Percentiles rank a stretch among this genome's conserved stretches.
These are phyloP conservation scores for Rhododendron henanense DNA, from an alignment of 148 eudicot genomes.

Conservation along the genomic window DNA sequence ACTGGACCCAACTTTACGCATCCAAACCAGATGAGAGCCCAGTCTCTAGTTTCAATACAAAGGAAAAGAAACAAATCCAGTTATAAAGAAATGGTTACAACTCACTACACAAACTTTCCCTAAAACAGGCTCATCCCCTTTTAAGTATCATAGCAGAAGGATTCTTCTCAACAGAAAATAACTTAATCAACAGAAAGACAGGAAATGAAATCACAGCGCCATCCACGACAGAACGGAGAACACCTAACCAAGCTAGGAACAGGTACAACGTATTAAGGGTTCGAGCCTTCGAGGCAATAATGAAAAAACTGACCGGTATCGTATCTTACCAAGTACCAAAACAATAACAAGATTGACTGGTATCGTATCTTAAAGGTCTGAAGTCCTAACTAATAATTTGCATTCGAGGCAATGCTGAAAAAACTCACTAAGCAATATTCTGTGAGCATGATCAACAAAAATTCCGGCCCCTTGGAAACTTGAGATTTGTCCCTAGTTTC, in stretches of 20 bases:
- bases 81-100: neutral
- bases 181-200: too few relatives aligned
- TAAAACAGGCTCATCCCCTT: too few relatives aligned
- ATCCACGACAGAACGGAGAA: neutral
- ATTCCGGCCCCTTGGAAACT: neutral
- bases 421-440: neutral
- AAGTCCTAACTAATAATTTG: too few relatives aligned
- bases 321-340: too few relatives aligned
- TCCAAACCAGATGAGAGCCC: neutral
- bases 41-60: neutral
- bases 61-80: too few relatives aligned
- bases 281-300: neutral
- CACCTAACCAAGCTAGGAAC: neutral
- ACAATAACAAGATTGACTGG: too few relatives aligned
- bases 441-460: neutral
- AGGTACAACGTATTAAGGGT: neutral
- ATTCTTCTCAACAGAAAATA: too few relatives aligned
- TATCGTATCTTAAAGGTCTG: too few relatives aligned
- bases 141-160: too few relatives aligned
- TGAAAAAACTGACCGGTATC: too few relatives aligned
- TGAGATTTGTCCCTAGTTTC: neutral
- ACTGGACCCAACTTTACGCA: neutral
- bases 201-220: neutral
- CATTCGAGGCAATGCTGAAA: neutral
- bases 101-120: too few relatives aligned